A percentile compares a stretch with the other conserved stretches of the same genome.
Conservation (phyloP, 1,139 yeast genomes). For the Scheffersomyces cryptocercus region DNA sequence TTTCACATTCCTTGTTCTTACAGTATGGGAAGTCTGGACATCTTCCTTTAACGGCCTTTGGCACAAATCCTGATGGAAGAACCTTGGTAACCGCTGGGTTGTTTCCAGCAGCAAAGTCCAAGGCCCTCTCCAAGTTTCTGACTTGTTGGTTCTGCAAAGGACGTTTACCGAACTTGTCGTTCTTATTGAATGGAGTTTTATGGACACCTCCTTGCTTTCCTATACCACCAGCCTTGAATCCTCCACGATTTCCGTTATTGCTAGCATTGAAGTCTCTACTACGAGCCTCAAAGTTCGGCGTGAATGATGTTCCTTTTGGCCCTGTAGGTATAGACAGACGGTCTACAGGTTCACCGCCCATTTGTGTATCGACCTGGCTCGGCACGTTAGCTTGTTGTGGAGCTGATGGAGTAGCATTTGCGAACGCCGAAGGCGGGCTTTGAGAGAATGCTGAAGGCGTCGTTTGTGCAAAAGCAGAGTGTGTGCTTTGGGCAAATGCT, state of each 20-base stretch:
- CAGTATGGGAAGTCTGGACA: slow-evolving; percentile 83
- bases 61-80: slow-evolving; percentile 21
- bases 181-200: slow-evolving; percentile 11
- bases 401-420: slow-evolving; percentile 3
- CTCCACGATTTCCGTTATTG: slow-evolving; percentile 6
- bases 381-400: slow-evolving; percentile 1
- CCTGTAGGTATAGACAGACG: slow-evolving; percentile 15
- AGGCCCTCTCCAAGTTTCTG: slow-evolving; percentile 42
- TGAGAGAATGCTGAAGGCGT: slow-evolving; percentile 4
- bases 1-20: slow-evolving; percentile 62
- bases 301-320: slow-evolving; percentile 13
- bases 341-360: slow-evolving; percentile 5
- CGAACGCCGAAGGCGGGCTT: slow-evolving; percentile 1
- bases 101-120: slow-evolving; percentile 27
- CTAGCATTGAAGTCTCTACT: not conserved
- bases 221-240: slow-evolving; percentile 9
- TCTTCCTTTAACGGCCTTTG: slow-evolving; percentile 58
- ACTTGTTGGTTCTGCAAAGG: slow-evolving; percentile 32
- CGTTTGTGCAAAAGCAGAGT: not conserved
- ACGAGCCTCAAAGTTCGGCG: slow-evolving; percentile 4
- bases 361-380: slow-evolving; percentile 1
- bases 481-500: not conserved
- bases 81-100: slow-evolving; percentile 22
- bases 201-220: slow-evolving; percentile 10
- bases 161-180: slow-evolving; percentile 6